phyloP scores from a whole-genome alignment of 441 rosid species.

The Manihot esculenta region DNA sequence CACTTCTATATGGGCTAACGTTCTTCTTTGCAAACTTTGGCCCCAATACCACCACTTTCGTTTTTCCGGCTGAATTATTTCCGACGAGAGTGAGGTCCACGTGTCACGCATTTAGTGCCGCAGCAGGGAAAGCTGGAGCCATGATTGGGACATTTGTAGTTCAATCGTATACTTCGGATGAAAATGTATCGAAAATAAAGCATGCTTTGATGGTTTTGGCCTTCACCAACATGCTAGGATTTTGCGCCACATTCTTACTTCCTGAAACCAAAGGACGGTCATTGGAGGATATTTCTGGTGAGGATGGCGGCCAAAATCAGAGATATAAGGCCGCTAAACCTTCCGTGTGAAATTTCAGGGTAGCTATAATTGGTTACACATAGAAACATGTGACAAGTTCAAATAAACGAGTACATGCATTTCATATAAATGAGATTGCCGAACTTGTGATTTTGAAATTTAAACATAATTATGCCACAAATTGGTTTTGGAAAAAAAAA shows the following conservation, averaged over 20 bases:
- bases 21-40: constrained; percentile 62
- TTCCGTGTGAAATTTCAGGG: no score
- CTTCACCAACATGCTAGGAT: constrained; percentile 50
- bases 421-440: no score
- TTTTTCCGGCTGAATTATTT: constrained; percentile 51
- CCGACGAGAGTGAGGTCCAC: constrained; percentile 53
- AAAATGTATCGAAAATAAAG: constrained; percentile 3
- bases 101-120: constrained; percentile 55
- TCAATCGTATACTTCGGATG: constrained; percentile 35
- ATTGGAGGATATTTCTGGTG: constrained; percentile 54
- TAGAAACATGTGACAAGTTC: no score
- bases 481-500: no score
- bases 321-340: constrained; percentile 6
- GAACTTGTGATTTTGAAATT: no score
- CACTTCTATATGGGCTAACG: constrained; percentile 38
- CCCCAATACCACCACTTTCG: constrained; percentile 49
- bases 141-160: constrained; percentile 44
- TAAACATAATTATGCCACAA: no score
- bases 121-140: constrained; percentile 54
- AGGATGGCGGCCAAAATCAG: constrained; percentile 30
- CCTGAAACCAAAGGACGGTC: constrained; percentile 49
- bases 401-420: no score
- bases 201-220: constrained; percentile 37
- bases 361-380: no score
- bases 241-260: constrained; percentile 44